These are phyloP conservation scores for Senna siamea DNA, from an alignment of 306 rosid species.

Conservation along the genomic window DNA sequence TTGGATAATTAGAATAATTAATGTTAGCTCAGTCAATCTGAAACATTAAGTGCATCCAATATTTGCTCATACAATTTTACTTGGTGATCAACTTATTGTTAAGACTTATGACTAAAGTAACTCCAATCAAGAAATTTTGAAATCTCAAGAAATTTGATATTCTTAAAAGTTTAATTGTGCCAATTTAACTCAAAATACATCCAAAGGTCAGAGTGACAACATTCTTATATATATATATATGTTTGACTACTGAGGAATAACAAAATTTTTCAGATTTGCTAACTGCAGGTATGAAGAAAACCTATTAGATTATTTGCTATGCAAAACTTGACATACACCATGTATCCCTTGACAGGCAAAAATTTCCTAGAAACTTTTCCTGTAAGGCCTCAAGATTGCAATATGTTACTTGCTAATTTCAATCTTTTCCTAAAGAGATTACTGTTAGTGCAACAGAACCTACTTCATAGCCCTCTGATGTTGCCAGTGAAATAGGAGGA, in stretches of 20 bases:
- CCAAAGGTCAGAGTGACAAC: neutral
- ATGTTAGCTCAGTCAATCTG: conserved; percentile 4
- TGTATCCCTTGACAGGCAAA: conserved; percentile 71
- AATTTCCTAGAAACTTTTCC: conserved; percentile 67
- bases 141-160: neutral
- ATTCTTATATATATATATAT: neutral
- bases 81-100: neutral
- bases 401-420: conserved; percentile 71
- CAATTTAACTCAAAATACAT: neutral
- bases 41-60: neutral
- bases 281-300: conserved; percentile 73
- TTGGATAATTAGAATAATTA: neutral
- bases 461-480: conserved; percentile 64
- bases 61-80: neutral
- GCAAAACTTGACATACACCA: conserved; percentile 56
- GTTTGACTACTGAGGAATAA: neutral
- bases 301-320: conserved; percentile 84
- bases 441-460: conserved; percentile 87
- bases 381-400: conserved; percentile 82
- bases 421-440: conserved; percentile 85
- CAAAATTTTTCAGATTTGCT: conserved; percentile 2
- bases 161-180: neutral
- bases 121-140: neutral
- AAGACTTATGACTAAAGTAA: neutral
- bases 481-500: conserved; percentile 76